Evolutionary conservation across 805 yeast species (phyloP).

Genomic region (Teunomyces lycoperdinae): DNA sequence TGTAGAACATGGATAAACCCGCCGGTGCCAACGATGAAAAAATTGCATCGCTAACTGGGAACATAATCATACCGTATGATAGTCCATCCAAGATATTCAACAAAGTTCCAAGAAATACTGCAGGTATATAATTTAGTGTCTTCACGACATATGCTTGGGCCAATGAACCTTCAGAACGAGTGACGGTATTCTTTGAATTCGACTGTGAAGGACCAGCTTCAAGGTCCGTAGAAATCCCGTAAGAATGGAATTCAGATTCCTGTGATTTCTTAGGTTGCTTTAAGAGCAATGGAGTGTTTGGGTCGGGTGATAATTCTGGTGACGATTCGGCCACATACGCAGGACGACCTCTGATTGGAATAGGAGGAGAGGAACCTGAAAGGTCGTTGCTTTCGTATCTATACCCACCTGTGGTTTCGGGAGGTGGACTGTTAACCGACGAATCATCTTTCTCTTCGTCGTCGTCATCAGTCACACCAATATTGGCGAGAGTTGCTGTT

Average conservation of each 20-base stretch:
- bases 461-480: slow-evolving; percentile 47
- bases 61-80: slow-evolving; percentile 96
- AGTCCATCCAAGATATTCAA: slow-evolving; percentile 89
- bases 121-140: slow-evolving; percentile 60
- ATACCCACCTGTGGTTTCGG: slow-evolving; percentile 5
- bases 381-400: slow-evolving; percentile 3
- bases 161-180: neutral
- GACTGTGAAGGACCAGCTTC: slow-evolving; percentile 6
- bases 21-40: slow-evolving; percentile 80
- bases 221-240: slow-evolving; percentile 7
- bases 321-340: neutral
- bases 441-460: slow-evolving; percentile 6
- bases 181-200: neutral
- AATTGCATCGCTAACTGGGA: slow-evolving; percentile 80
- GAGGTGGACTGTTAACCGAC: neutral
- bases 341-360: slow-evolving; percentile 7
- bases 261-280: slow-evolving; percentile 5
- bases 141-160: slow-evolving; percentile 12
- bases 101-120: slow-evolving; percentile 80
- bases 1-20: slow-evolving; percentile 91
- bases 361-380: slow-evolving; percentile 6
- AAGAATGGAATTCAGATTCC: neutral
- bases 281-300: slow-evolving; percentile 13
- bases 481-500: slow-evolving; percentile 54
- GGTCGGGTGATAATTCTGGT: slow-evolving; percentile 5